Evolutionary conservation across 2,329 filamentous ascomycete genomes (phyloP), one percentile per base, ranked within the genome.

Genomic region (Clonostachys byssicola): DNA sequence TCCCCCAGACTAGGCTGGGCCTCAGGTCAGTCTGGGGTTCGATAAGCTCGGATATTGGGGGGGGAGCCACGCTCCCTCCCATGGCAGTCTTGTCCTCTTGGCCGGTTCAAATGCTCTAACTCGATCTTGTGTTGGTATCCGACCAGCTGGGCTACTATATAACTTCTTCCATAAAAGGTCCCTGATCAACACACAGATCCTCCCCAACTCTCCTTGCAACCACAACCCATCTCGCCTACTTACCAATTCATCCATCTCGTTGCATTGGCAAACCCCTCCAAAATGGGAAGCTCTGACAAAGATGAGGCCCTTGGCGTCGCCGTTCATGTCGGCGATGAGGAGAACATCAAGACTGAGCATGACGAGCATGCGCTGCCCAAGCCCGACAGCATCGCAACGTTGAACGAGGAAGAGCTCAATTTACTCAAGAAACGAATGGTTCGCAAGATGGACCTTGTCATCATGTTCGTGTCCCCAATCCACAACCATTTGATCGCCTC

Each of bases 401-500:
- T 56, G 44, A 49, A 34, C 34, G 42, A 50, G 6, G 49, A 47
- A 7, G 54, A 56, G 14, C 13, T 56, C 18, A 30, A 47, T 6
- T 34, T 13, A 12, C n/a, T 57, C 10, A 45, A 53, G 43, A 55
- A 45, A 45, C 51, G 47, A n/a, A 52, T 57, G 43, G 53, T 57
- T 12, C 50, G 52, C 33, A 57, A 57, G 51, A 50, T 57, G 36
- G 55, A 57, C 38, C 23, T 51, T 17, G 51, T 56, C 33, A 54
- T 57, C 20, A 45, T 53, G 50, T 52, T 20, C 42, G 50, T 47
- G 39, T 39, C 14, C 14, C 17, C 14, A 7, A 39, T n/a, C 36
- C n/a, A 12, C 14, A 13, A 39, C 8, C 23, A 23, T 23, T 14
- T 3, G 40, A 42, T 9, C 16, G 8, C 3, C 23, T 42, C 7